Percentiles rank a stretch among this genome's conserved stretches.
These are phyloP conservation scores for Novymonas esmeraldas DNA, from an alignment of 208 protist genomes.

Conservation along the genomic window DNA sequence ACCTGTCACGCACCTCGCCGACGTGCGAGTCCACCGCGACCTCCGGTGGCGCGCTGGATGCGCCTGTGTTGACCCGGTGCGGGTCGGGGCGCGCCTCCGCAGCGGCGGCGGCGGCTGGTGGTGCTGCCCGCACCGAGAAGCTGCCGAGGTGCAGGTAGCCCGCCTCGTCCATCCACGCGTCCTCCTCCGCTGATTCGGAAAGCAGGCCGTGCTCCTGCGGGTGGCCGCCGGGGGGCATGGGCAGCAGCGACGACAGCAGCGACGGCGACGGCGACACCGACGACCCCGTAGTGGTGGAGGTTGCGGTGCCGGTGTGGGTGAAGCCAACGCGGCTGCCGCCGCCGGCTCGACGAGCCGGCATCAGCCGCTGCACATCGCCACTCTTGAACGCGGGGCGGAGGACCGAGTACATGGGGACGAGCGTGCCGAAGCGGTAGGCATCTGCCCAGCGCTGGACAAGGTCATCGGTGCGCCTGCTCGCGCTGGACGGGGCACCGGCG, in stretches of 20 bases:
- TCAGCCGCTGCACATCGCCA: background rate
- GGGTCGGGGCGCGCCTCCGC: too few species aligned
- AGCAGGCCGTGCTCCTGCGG: too few species aligned
- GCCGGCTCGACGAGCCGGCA: too few species aligned
- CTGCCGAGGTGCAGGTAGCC: background rate
- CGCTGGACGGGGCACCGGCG: too few species aligned
- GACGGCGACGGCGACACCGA: background rate
- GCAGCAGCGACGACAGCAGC: background rate
- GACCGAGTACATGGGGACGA: background rate
- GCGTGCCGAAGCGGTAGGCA: background rate
- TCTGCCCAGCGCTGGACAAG: background rate
- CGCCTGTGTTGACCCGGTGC: too few species aligned
- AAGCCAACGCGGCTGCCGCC: background rate
- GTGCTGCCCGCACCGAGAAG: background rate
- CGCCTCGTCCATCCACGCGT: background rate
- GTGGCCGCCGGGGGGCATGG: background rate
- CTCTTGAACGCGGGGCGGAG: background rate
- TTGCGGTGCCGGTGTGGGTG: too few species aligned
- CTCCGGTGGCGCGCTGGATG: too few species aligned
- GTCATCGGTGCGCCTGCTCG: background rate
- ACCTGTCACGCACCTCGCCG: too few species aligned
- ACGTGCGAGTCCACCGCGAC: too few species aligned
- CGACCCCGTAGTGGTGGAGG: too few species aligned
- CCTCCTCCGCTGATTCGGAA: too few species aligned
- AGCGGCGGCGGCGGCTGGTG: too few species aligned